A percentile compares a stretch with the other conserved stretches of the same genome.
phyloP scores from a whole-genome alignment of 1,284 basidiomycete species.

The Naganishia albida region DNA sequence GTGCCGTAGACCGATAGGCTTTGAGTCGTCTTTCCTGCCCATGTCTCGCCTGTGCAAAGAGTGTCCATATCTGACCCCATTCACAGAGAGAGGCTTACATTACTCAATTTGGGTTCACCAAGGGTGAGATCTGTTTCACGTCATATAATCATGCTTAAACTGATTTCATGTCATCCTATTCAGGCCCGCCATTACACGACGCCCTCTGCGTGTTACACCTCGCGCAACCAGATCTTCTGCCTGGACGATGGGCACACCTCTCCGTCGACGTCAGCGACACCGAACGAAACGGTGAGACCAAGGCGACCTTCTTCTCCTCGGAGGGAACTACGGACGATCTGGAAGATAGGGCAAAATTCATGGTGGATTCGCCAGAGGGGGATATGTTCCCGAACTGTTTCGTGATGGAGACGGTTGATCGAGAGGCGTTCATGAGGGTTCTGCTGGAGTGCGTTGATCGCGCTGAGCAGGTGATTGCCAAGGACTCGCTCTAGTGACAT shows the following conservation, averaged over 20 bases:
- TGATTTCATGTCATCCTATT: background rate
- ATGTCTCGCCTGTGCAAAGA: background rate
- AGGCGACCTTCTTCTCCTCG: conserved; percentile 24
- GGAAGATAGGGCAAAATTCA: conserved; percentile 9
- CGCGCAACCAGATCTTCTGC: conserved; percentile 19
- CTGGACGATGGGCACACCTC: conserved; percentile 27
- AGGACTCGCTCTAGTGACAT: conserved; percentile 1
- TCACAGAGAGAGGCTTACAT: conserved; percentile 31
- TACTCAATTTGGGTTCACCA: conserved; percentile 25
- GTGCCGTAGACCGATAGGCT: background rate
- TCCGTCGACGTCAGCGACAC: conserved; percentile 14
- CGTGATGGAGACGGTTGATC: conserved; percentile 26
- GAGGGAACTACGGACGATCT: conserved; percentile 3
- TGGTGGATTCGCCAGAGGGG: background rate
- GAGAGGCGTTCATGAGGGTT: conserved; percentile 27
- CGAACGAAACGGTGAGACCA: conserved; percentile 27
- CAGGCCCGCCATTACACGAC: conserved; percentile 33
- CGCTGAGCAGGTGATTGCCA: conserved; percentile 27
- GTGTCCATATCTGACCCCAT: background rate
- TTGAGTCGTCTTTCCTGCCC: background rate
- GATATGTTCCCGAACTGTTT: conserved; percentile 13
- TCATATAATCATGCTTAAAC: background rate
- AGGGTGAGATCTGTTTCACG: conserved; percentile 9
- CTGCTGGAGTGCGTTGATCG: conserved; percentile 31
- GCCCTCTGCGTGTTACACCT: conserved; percentile 29